Evolutionary conservation across 352 stramenopile genomes (phyloP).

Genomic region (Phytophthora fragariae): DNA sequence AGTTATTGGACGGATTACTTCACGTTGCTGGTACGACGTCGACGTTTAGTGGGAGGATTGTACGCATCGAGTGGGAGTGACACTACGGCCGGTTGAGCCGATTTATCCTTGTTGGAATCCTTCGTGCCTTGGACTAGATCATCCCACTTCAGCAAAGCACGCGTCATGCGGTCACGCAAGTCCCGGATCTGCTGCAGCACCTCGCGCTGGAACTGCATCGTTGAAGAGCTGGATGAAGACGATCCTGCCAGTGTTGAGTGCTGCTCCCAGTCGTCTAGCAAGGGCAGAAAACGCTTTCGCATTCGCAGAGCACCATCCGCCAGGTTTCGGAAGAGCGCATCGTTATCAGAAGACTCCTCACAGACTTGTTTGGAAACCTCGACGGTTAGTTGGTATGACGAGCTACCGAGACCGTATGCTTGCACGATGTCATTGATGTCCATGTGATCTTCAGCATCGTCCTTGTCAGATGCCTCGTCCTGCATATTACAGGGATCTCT

Average conservation of each 20-base stretch:
- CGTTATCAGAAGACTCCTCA: conserved; percentile 72
- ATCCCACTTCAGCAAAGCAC: conserved; percentile 48
- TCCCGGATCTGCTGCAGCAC: conserved; percentile 39
- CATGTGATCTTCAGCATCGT: conserved; percentile 40
- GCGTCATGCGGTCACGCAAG: conserved; percentile 44
- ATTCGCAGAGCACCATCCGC: conserved; percentile 64
- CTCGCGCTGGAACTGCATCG: conserved; percentile 22
- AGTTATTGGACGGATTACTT: background rate
- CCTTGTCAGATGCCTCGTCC: conserved; percentile 7
- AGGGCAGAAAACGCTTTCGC: conserved; percentile 76
- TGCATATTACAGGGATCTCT: background rate
- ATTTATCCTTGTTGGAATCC: conserved; percentile 7
- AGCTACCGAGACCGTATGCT: conserved; percentile 77
- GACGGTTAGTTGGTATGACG: conserved; percentile 78
- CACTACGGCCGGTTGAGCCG: conserved; percentile 28
- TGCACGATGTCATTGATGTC: conserved; percentile 86
- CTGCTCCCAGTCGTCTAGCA: conserved; percentile 69
- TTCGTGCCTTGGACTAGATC: conserved; percentile 43
- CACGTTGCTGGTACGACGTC: conserved; percentile 1
- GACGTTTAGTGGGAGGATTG: conserved; percentile 29
- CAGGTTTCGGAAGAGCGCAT: conserved; percentile 64
- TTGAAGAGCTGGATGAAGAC: background rate
- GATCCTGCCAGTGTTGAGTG: conserved; percentile 32
- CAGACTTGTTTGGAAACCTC: conserved; percentile 66
- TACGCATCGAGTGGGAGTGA: conserved; percentile 47